Evolutionary conservation across 2,329 filamentous ascomycete species (phyloP).

Genomic region (Ceratocystis destructans): DNA sequence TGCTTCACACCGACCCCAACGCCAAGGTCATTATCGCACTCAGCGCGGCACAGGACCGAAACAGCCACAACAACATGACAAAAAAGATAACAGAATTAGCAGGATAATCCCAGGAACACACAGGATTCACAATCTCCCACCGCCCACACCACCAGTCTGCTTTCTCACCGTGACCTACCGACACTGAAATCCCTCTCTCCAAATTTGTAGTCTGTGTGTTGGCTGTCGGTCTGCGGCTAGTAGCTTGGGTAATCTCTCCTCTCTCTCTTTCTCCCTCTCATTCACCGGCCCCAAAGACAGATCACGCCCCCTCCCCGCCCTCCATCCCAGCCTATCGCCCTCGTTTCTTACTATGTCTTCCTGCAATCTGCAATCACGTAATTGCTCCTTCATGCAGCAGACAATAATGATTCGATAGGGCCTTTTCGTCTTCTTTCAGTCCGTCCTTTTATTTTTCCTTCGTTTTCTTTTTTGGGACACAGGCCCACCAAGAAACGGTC

Average conservation of each 20-base stretch:
- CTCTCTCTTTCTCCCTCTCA: no score
- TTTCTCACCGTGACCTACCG: neutral
- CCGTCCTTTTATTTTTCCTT: no score
- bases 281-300: neutral
- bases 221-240: neutral
- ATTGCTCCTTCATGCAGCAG: neutral
- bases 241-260: neutral
- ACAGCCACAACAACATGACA: neutral
- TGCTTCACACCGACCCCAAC: neutral
- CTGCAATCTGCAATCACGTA: slow-evolving; percentile 1
- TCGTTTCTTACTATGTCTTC: neutral
- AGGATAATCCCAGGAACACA: neutral
- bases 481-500: neutral
- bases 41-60: no score
- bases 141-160: neutral
- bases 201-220: slow-evolving; percentile 1
- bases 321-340: neutral
- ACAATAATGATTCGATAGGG: neutral
- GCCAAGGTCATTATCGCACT: neutral
- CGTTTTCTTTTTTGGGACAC: neutral
- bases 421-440: neutral
- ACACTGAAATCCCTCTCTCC: neutral
- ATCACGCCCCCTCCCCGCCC: neutral
- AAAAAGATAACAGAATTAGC: neutral
- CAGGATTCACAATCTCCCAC: slow-evolving; percentile 2